A percentile compares a stretch with the other conserved stretches of the same genome.
phyloP scores from a whole-genome alignment of 768 basidiomycete species.

The Butyriboletus loyo region DNA sequence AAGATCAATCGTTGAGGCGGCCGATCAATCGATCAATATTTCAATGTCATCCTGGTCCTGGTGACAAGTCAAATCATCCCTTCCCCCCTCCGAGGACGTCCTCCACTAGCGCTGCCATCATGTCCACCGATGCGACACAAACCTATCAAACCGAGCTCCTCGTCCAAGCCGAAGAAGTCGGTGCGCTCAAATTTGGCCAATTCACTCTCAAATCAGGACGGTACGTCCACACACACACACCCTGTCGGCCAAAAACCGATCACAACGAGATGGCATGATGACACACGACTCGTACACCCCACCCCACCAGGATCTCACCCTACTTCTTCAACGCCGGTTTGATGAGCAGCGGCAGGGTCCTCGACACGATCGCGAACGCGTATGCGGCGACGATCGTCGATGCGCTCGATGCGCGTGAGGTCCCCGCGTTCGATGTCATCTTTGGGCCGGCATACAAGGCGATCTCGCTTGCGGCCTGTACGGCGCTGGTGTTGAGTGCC shows the following conservation, averaged over 20 bases:
- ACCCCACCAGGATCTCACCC: constrained; percentile 65
- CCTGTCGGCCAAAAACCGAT: background rate
- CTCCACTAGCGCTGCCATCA: constrained; percentile 8
- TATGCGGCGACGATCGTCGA: constrained; percentile 80
- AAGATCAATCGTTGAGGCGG: too few species aligned
- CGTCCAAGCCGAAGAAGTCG: constrained; percentile 60
- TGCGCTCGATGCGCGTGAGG: constrained; percentile 26
- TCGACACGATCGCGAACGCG: constrained; percentile 71
- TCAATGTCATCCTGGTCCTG: too few species aligned
- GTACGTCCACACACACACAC: constrained; percentile 50
- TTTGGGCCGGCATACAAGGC: constrained; percentile 99
- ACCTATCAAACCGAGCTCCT: constrained; percentile 65
- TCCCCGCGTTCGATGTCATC: constrained; percentile 69
- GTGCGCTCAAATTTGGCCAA: constrained; percentile 84
- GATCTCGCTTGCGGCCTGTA: constrained; percentile 87
- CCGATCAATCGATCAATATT: too few species aligned
- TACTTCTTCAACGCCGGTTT: constrained; percentile 98
- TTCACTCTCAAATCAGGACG: constrained; percentile 96
- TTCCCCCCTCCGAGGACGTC: too few species aligned
- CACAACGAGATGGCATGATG: background rate
- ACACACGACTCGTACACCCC: background rate
- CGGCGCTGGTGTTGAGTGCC: constrained; percentile 70
- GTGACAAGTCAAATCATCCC: background rate
- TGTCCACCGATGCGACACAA: constrained; percentile 33
- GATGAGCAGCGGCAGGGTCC: constrained; percentile 78